Evolutionary conservation across 345 rosid genomes (phyloP), one percentile per base, ranked within the genome.

Genomic region (Tarenaya hassleriana): DNA sequence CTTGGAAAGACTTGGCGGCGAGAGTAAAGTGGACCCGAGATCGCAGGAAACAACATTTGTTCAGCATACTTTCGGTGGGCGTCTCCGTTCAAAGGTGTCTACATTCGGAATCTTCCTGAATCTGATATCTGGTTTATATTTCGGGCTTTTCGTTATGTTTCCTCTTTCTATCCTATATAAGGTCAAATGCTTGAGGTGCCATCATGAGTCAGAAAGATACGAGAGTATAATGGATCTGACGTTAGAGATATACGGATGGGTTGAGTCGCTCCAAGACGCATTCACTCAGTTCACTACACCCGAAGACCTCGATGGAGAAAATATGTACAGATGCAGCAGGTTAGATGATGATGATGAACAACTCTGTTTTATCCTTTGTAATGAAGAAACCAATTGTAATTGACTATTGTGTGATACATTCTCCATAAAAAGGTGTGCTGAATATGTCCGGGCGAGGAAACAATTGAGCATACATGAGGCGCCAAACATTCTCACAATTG

Each of bases 271-370:
- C 68, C 78, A 82, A 73, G 88, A 86, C 68, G 95, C 90, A 35
- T 50, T 86, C 29, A 80, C 85, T 67, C 90, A 86, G 63, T 86
- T 86, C 68, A 86, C 95, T 42, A 78, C 75, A 37, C 73, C 83
- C 10, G 90, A 86, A 74, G 85, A 86, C 58, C 76, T 86, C 52
- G 95, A 86, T 52, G 95, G 95, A 55, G 95, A 86, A 60, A 86
- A 86, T 67, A 86, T 82, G 95, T 86, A 82, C 51, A 68, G 87
- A 82, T 86, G 95, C 71, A 83, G 79, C 78, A 86, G 90, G 95
- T 86, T 34, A 44, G 71, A 55, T 61, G 34, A 33, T 33, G n/a
- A n/a, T n/a, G n/a, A n/a, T n/a, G n/a, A n/a, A n/a, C n/a, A n/a
- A n/a, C n/a, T n/a, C 15, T 39, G 32, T 27, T 29, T 35, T 54